phyloP scores from a whole-genome alignment of 176 grass and related monocot genomes.

The Puccinellia tenuiflora region DNA sequence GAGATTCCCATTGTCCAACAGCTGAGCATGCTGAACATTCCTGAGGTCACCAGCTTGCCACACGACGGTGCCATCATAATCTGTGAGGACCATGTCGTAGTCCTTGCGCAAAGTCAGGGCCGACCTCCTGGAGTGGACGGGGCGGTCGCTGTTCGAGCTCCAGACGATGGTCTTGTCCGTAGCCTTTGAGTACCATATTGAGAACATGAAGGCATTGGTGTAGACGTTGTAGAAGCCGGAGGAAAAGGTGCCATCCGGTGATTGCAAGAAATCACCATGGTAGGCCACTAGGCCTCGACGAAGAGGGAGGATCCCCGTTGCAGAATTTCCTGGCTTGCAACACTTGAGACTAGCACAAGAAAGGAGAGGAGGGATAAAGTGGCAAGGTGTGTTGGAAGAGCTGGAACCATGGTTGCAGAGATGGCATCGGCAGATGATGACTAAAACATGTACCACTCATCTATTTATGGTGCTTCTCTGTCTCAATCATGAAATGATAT shows the following conservation, averaged over 20 bases:
- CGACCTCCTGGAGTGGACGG: constrained; percentile 24
- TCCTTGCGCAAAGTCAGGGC: constrained; percentile 27
- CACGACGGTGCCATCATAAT: constrained; percentile 22
- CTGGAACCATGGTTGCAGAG: background rate
- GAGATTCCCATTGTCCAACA: constrained; percentile 43
- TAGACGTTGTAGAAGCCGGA: constrained; percentile 42
- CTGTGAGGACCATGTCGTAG: constrained; percentile 35
- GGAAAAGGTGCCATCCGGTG: constrained; percentile 26
- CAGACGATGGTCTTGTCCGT: constrained; percentile 30
- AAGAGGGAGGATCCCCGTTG: constrained; percentile 14
- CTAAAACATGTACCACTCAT: background rate
- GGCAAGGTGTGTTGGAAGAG: background rate
- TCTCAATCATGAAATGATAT: too few relatives aligned
- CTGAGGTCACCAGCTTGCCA: constrained; percentile 27
- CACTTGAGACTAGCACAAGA: background rate
- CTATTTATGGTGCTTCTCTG: too few relatives aligned
- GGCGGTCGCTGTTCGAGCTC: constrained; percentile 29
- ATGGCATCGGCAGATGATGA: background rate
- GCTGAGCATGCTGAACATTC: constrained; percentile 18
- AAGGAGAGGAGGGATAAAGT: background rate
- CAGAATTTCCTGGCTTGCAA: constrained; percentile 3
- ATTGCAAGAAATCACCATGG: constrained; percentile 23
- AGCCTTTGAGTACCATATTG: constrained; percentile 45
- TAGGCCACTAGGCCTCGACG: constrained; percentile 10
- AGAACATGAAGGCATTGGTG: constrained; percentile 38